Conservation (phyloP, 495 filamentous ascomycete species). For the Venustampulla echinocandica region DNA sequence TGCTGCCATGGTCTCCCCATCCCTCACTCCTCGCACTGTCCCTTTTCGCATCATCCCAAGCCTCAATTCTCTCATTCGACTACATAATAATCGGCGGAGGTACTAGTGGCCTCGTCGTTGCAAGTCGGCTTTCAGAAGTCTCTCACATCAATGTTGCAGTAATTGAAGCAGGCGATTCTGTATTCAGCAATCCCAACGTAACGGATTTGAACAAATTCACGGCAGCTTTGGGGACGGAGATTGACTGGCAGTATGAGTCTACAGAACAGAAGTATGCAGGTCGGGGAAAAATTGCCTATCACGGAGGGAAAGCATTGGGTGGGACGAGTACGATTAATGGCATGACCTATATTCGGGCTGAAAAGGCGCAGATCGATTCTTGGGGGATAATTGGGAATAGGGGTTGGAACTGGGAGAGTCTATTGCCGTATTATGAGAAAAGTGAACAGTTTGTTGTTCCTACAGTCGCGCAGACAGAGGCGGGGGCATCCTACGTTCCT, state of each 20-base stretch:
- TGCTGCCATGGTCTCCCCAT: no score
- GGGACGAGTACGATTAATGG: slow-evolving; percentile 48
- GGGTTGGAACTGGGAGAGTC: slow-evolving; percentile 29
- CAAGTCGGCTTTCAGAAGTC: slow-evolving; percentile 44
- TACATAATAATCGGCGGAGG: slow-evolving; percentile 36
- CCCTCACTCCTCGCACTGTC: no score
- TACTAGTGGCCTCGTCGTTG: slow-evolving; percentile 44
- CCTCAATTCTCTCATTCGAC: no score
- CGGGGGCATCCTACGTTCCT: slow-evolving; percentile 37
- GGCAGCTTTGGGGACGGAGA: slow-evolving; percentile 31
- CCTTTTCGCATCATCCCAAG: no score
- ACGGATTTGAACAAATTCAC: slow-evolving; percentile 33
- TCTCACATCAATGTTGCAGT: slow-evolving; percentile 38
- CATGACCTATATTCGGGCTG: slow-evolving; percentile 22
- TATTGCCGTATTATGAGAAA: slow-evolving; percentile 25
- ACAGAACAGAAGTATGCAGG: slow-evolving; percentile 34
- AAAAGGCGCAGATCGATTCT: slow-evolving; percentile 23
- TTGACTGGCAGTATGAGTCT: slow-evolving; percentile 45
- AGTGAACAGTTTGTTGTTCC: slow-evolving; percentile 33
- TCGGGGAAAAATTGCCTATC: slow-evolving; percentile 27
- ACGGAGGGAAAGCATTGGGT: slow-evolving; percentile 42
- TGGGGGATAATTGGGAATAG: slow-evolving; percentile 26
- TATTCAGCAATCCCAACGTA: slow-evolving; percentile 40
- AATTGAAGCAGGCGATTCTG: slow-evolving; percentile 47
- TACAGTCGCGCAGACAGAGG: slow-evolving; percentile 28